A percentile compares a stretch with the other conserved stretches of the same genome.
phyloP scores from a whole-genome alignment of 2,329 filamentous ascomycete genomes.

The Aureobasidium sp. region DNA sequence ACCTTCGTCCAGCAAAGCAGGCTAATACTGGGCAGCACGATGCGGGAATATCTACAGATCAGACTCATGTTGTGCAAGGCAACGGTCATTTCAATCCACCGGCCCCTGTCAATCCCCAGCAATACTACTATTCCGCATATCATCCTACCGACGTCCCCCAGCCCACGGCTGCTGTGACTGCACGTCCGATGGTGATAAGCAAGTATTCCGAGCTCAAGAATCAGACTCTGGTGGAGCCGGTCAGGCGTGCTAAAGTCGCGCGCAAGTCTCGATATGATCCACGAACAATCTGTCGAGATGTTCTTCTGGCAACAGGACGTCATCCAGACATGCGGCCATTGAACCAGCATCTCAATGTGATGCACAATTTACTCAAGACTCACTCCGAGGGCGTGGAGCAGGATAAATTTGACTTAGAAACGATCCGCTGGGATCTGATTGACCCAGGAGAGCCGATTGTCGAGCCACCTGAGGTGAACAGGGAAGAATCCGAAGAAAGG shows the following conservation, averaged over 20 bases:
- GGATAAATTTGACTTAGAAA: constrained; percentile 46
- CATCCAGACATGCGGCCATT: constrained; percentile 53
- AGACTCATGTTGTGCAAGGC: background rate
- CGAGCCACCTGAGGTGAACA: constrained; percentile 25
- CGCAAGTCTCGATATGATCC: constrained; percentile 51
- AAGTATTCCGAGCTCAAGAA: constrained; percentile 22
- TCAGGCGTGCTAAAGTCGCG: constrained; percentile 42
- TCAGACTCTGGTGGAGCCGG: constrained; percentile 35
- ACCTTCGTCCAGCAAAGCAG: constrained; percentile 34
- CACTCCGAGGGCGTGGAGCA: constrained; percentile 35
- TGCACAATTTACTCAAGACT: constrained; percentile 35
- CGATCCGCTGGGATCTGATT: constrained; percentile 55
- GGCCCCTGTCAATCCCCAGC: background rate
- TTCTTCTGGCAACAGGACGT: constrained; percentile 54
- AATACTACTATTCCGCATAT: background rate
- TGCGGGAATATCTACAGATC: background rate
- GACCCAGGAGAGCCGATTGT: constrained; percentile 46
- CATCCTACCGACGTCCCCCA: background rate
- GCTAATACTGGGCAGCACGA: constrained; percentile 18
- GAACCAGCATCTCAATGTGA: constrained; percentile 49
- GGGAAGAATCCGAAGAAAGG: constrained; percentile 23
- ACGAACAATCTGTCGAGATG: constrained; percentile 56
- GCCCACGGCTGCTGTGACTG: background rate
- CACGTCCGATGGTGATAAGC: background rate
- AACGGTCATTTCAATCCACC: background rate